phyloP scores from a whole-genome alignment of 805 yeast genomes.

The Saccharomycopsis oosterbeekiorum region DNA sequence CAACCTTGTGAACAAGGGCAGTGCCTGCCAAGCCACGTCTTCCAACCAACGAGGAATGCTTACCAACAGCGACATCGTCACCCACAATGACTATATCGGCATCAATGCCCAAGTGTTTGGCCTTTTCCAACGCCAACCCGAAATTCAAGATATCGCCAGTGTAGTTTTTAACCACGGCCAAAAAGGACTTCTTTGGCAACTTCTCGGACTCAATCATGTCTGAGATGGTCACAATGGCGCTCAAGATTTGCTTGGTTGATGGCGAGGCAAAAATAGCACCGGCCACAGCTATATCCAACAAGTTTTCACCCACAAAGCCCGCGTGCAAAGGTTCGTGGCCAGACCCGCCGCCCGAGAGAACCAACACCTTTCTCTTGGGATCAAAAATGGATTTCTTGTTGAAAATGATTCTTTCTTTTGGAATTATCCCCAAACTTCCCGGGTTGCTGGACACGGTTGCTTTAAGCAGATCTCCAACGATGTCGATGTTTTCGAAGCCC shows the following conservation, averaged over 20 bases:
- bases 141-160: constrained; percentile 93
- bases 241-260: constrained; percentile 78
- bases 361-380: constrained; percentile 44
- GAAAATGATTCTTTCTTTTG: constrained; percentile 47
- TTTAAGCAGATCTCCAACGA: constrained; percentile 32
- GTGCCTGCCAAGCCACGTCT: constrained; percentile 94
- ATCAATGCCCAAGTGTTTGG: constrained; percentile 63
- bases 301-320: constrained; percentile 80
- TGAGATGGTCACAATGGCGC: constrained; percentile 39
- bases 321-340: constrained; percentile 96
- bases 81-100: constrained; percentile 71
- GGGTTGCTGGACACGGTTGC: constrained; percentile 51
- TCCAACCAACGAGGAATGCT: constrained; percentile 83
- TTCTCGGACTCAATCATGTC: constrained; percentile 28
- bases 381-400: constrained; percentile 21
- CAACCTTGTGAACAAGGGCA: constrained; percentile 70
- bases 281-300: constrained; percentile 78
- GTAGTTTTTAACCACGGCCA: constrained; percentile 80
- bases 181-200: constrained; percentile 44
- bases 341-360: constrained; percentile 88
- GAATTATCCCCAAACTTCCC: constrained; percentile 36
- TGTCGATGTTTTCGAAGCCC: constrained; percentile 30
- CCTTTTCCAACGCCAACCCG: constrained; percentile 84
- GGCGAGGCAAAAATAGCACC: constrained; percentile 95
- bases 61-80: constrained; percentile 94